These are phyloP conservation scores for Haematococcus lacustris DNA, from an alignment of 139 green algal genomes.

Conservation along the genomic window DNA sequence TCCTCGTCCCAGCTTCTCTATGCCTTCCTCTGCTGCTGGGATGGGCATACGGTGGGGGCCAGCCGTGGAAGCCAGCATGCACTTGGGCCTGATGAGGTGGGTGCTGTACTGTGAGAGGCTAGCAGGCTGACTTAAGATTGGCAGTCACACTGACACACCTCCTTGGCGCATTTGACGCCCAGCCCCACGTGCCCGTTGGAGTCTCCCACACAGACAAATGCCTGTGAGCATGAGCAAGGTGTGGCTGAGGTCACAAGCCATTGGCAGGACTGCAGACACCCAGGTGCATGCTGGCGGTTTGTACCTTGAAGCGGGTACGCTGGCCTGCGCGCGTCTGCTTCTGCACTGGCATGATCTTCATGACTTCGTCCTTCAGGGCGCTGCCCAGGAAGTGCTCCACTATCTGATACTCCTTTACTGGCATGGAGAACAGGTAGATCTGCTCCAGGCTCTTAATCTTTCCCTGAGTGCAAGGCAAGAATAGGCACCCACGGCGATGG, in stretches of 20 bases:
- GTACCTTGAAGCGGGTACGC: slow-evolving; percentile 97
- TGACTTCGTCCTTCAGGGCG: slow-evolving; percentile 91
- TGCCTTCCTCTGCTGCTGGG: no score
- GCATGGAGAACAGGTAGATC: slow-evolving; percentile 99
- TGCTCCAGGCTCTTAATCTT: slow-evolving; percentile 99
- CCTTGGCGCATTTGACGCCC: slow-evolving; percentile 99
- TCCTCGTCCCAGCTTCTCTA: no score
- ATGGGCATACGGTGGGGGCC: no score
- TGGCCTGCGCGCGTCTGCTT: slow-evolving; percentile 99
- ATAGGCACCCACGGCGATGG: no score
- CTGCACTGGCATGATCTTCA: slow-evolving; percentile 99
- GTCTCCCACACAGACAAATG: slow-evolving; percentile 99
- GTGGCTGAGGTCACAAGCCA: no score
- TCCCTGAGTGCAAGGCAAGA: slow-evolving; percentile 78
- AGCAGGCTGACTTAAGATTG: no score
- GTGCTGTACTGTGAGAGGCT: no score
- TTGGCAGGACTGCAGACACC: no score
- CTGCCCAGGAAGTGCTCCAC: slow-evolving; percentile 81
- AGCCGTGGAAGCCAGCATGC: no score
- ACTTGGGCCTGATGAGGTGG: no score
- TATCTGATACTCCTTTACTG: slow-evolving; percentile 98
- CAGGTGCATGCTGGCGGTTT: not conserved
- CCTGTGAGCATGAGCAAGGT: slow-evolving; percentile 40
- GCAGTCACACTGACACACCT: no score
- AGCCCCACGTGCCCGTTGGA: slow-evolving; percentile 95